These are phyloP conservation scores for Neltuma alba DNA, from an alignment of 306 rosid species.

Conservation along the genomic window DNA sequence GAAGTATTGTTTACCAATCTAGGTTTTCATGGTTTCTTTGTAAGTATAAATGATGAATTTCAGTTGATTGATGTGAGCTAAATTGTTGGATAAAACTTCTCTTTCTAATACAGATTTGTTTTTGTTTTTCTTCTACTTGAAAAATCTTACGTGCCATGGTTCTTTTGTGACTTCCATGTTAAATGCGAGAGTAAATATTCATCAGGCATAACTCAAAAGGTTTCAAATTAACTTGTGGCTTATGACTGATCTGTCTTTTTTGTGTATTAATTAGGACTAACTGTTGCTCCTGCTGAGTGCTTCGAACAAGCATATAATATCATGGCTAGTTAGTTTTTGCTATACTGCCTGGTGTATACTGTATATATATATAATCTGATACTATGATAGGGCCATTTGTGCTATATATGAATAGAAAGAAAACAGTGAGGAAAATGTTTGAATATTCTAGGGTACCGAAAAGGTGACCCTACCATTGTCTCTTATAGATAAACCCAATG, in stretches of 20 bases:
- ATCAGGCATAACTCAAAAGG: not conserved
- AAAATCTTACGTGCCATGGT: not conserved
- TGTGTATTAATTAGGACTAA: not conserved
- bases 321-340: no score
- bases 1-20: not conserved
- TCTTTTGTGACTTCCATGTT: not conserved
- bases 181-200: not conserved
- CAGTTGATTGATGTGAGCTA: not conserved
- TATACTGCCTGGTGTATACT: not conserved
- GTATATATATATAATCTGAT: no score
- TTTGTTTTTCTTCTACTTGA: not conserved
- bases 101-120: not conserved
- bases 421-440: no score
- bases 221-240: not conserved
- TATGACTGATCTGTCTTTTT: not conserved
- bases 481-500: no score
- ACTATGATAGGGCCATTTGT: not conserved
- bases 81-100: not conserved
- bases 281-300: not conserved
- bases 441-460: no score
- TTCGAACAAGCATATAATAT: not conserved
- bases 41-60: not conserved
- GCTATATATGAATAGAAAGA: not conserved
- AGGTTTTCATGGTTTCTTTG: not conserved
- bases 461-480: no score